phyloP scores from a whole-genome alignment of 805 yeast species.

The Candida saitoana region DNA sequence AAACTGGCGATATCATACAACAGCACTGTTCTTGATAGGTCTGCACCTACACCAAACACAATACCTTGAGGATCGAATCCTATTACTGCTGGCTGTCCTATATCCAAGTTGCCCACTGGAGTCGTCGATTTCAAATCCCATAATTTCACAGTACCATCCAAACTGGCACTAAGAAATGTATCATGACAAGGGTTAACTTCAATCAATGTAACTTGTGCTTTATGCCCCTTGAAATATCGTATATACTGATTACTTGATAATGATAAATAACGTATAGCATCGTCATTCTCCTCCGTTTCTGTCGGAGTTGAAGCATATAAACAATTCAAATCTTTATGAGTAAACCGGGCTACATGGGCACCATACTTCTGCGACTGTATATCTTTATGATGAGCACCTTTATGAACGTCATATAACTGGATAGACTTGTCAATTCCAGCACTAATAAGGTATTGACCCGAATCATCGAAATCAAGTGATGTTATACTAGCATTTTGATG shows the following conservation, averaged over 20 bases:
- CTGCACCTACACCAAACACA: slow-evolving; percentile 62
- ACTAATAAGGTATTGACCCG: slow-evolving; percentile 73
- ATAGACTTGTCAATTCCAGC: slow-evolving; percentile 79
- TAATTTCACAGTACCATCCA: slow-evolving; percentile 73
- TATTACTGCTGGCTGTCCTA: slow-evolving; percentile 51
- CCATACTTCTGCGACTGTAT: slow-evolving; percentile 89
- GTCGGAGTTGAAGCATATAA: slow-evolving; percentile 74
- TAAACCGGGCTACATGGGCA: slow-evolving; percentile 78
- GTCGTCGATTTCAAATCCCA: slow-evolving; percentile 81
- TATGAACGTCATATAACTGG: slow-evolving; percentile 71
- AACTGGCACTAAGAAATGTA: slow-evolving; percentile 59
- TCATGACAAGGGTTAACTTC: slow-evolving; percentile 72
- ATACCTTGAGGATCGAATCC: slow-evolving; percentile 84
- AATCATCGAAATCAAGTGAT: slow-evolving; percentile 73
- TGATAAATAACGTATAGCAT: slow-evolving; percentile 70
- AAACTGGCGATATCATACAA: slow-evolving; percentile 60
- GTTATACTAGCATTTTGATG: slow-evolving; percentile 58
- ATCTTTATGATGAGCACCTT: slow-evolving; percentile 66
- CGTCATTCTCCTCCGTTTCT: slow-evolving; percentile 45
- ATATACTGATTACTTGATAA: slow-evolving; percentile 74
- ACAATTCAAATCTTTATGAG: slow-evolving; percentile 68
- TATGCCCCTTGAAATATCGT: slow-evolving; percentile 86
- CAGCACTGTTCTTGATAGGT: slow-evolving; percentile 23
- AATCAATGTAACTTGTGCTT: slow-evolving; percentile 64
- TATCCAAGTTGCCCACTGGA: slow-evolving; percentile 55